phyloP scores from a whole-genome alignment of 1,284 basidiomycete species.

The Ustilago nuda region DNA sequence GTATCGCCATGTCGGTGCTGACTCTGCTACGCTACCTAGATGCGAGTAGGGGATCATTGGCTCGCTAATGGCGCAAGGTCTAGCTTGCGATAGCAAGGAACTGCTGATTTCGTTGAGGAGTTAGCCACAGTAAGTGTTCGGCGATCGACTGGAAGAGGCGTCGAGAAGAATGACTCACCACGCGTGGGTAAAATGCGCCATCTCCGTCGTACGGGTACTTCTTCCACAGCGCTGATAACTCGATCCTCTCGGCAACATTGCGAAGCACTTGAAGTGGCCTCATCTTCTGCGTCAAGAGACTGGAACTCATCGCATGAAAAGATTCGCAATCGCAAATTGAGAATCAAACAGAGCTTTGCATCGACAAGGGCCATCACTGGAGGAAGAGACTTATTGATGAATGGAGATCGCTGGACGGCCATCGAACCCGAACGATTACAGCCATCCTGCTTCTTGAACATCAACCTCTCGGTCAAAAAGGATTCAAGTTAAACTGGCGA shows the following conservation, averaged over 20 bases:
- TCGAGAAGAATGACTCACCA: neutral
- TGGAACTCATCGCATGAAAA: neutral
- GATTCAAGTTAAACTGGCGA: neutral
- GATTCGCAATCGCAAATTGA: neutral
- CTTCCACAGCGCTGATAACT: neutral
- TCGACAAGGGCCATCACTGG: neutral
- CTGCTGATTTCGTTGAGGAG: neutral
- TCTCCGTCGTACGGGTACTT: neutral
- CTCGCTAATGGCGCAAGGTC: neutral
- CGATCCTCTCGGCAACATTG: neutral
- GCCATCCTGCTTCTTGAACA: neutral
- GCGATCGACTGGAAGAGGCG: neutral
- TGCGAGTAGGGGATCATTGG: neutral
- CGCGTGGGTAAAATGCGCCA: neutral
- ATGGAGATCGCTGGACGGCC: neutral
- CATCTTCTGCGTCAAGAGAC: neutral
- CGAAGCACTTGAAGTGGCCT: neutral
- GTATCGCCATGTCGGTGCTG: neutral
- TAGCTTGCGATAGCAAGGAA: neutral
- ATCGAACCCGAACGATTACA: neutral
- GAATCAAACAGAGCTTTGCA: neutral
- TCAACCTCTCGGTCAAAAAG: neutral
- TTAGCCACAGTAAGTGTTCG: neutral
- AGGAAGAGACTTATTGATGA: too few species aligned
- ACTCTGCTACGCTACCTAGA: neutral